Conservation (phyloP, 106 monocot species). For the Allium sativum region DNA sequence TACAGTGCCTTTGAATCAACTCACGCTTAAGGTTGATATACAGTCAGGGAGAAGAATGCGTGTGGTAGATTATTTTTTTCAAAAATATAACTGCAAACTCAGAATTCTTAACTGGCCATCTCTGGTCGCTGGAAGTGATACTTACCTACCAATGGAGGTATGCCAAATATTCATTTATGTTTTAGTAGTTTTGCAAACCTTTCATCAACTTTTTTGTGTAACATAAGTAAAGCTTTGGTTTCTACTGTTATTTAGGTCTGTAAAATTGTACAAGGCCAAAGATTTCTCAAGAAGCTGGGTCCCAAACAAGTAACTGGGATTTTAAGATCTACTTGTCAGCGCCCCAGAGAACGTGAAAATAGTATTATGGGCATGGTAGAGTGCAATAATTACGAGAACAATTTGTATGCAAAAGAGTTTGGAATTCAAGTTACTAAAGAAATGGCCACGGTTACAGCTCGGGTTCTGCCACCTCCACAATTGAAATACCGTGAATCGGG, state of each 20-base stretch:
- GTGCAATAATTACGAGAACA: conserved; percentile 29
- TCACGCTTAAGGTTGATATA: conserved; percentile 24
- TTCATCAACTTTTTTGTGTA: no score
- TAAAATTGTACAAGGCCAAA: conserved; percentile 32
- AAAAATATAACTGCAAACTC: conserved; percentile 12
- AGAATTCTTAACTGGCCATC: conserved; percentile 15
- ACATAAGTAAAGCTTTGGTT: no score
- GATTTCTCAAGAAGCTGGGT: conserved; percentile 31
- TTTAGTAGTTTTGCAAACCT: no score
- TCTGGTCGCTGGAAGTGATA: conserved; percentile 24
- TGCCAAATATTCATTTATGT: no score
- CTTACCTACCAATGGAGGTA: conserved; percentile 41
- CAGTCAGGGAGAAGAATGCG: not conserved
- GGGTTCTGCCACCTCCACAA: conserved; percentile 38
- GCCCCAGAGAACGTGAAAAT: conserved; percentile 14
- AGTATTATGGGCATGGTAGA: conserved; percentile 19
- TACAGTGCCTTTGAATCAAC: conserved; percentile 13
- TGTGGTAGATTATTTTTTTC: conserved; percentile 24
- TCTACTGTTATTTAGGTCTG: no score
- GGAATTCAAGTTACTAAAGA: conserved; percentile 21
- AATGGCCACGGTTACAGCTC: conserved; percentile 29
- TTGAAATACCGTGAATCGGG: conserved; percentile 45
- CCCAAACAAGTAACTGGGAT: conserved; percentile 24
- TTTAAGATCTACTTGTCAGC: conserved; percentile 20
- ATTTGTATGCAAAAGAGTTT: conserved; percentile 31